Evolutionary conservation across 306 rosid genomes (phyloP).

Genomic region (Mimosa bimucronata): DNA sequence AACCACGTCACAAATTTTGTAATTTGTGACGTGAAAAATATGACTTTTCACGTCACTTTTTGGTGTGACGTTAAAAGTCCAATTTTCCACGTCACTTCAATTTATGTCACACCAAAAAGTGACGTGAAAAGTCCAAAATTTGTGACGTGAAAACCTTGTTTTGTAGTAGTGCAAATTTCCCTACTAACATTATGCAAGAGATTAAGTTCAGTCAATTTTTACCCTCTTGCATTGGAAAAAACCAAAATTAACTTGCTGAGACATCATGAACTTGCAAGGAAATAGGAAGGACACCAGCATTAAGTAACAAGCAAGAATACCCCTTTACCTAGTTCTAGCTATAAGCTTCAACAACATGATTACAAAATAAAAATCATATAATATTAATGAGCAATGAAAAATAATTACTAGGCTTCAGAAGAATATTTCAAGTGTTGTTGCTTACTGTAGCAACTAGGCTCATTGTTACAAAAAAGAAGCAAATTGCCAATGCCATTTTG

Average conservation of each 20-base stretch:
- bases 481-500: background rate
- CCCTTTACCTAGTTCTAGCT: no score
- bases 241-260: background rate
- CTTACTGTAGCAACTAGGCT: background rate
- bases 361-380: background rate
- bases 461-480: background rate
- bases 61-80: no score
- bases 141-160: no score
- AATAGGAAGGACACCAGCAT: background rate
- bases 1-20: no score
- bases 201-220: background rate
- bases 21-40: no score
- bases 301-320: background rate
- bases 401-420: background rate
- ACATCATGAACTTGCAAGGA: background rate
- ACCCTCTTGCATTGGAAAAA: background rate
- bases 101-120: no score
- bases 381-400: background rate
- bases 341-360: background rate
- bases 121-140: no score
- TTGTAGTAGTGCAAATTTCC: no score
- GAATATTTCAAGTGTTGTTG: background rate
- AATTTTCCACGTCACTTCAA: no score
- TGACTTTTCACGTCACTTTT: no score
- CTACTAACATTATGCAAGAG: constrained; percentile 72